Evolutionary conservation across 257 asterid genomes (phyloP).

Genomic region (Gardenia jasminoides): DNA sequence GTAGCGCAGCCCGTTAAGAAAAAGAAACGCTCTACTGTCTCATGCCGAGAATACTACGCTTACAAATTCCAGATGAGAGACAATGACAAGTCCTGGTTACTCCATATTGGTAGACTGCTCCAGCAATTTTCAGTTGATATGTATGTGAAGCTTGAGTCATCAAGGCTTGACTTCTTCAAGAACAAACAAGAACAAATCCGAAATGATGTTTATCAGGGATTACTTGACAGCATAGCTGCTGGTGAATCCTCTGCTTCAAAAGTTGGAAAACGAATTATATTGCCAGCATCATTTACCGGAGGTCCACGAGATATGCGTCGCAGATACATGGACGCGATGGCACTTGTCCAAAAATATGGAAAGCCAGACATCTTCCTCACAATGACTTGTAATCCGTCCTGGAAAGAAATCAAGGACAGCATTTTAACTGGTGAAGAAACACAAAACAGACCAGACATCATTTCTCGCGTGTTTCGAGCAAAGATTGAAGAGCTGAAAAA

Average conservation of each 20-base stretch:
- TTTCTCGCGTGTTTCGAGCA: no score
- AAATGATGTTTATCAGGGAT: no score
- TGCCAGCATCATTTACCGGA: not conserved
- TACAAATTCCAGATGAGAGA: not conserved
- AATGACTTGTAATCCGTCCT: no score
- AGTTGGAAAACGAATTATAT: not conserved
- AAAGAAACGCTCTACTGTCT: not conserved
- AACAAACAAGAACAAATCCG: no score
- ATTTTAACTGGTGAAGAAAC: no score
- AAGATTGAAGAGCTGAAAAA: no score
- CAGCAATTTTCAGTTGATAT: not conserved
- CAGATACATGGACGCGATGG: not conserved
- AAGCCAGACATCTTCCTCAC: no score
- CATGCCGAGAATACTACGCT: not conserved
- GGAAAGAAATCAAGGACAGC: no score
- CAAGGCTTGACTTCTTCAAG: not conserved
- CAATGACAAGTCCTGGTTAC: not conserved
- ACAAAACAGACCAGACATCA: no score
- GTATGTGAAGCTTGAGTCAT: not conserved
- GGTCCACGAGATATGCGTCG: not conserved
- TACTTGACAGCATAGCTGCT: not conserved
- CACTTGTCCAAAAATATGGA: no score
- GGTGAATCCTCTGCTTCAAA: not conserved
- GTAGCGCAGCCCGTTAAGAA: no score
- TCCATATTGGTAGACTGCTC: not conserved